phyloP scores from a whole-genome alignment of 2,329 filamentous ascomycete species.

The Colletotrichum sojae region DNA sequence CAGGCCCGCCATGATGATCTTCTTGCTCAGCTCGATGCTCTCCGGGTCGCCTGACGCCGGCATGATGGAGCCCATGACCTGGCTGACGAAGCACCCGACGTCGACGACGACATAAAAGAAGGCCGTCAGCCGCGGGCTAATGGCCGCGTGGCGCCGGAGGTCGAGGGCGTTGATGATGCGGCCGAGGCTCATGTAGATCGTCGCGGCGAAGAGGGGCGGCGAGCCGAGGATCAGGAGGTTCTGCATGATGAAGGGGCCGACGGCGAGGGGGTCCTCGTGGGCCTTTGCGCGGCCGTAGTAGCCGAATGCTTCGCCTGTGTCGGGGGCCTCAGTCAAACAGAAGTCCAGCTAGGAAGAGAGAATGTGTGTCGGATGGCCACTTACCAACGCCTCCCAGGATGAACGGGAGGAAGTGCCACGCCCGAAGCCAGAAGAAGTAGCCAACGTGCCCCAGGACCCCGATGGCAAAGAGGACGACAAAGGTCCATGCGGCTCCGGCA shows the following conservation, averaged over 20 bases:
- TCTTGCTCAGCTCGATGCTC: slow-evolving; percentile 40
- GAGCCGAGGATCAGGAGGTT: slow-evolving; percentile 55
- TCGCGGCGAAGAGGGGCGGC: slow-evolving; percentile 57
- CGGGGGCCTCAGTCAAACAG: neutral
- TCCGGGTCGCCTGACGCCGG: slow-evolving; percentile 42
- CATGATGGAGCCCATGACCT: slow-evolving; percentile 53
- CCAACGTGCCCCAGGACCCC: slow-evolving; percentile 5
- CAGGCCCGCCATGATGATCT: slow-evolving; percentile 53
- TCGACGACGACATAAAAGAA: slow-evolving; percentile 65
- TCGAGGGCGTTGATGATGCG: slow-evolving; percentile 51
- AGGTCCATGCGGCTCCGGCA: slow-evolving; percentile 26
- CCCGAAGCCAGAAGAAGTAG: slow-evolving; percentile 22
- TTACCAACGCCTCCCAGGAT: slow-evolving; percentile 26
- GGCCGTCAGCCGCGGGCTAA: slow-evolving; percentile 56
- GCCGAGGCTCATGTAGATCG: slow-evolving; percentile 58
- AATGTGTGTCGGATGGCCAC: neutral
- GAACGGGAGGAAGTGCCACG: slow-evolving; percentile 26
- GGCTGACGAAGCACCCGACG: slow-evolving; percentile 58
- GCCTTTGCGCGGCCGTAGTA: slow-evolving; percentile 36
- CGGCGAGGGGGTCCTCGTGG: neutral
- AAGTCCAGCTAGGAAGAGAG: fast-evolving
- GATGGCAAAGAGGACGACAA: slow-evolving; percentile 31
- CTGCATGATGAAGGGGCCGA: slow-evolving; percentile 53
- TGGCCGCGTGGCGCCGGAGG: slow-evolving; percentile 53
- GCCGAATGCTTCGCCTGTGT: slow-evolving; percentile 35